A percentile compares a stretch with the other conserved stretches of the same genome.
Evolutionary conservation across 164 flowering plant species (phyloP).

Genomic region (Sextonia rubra): DNA sequence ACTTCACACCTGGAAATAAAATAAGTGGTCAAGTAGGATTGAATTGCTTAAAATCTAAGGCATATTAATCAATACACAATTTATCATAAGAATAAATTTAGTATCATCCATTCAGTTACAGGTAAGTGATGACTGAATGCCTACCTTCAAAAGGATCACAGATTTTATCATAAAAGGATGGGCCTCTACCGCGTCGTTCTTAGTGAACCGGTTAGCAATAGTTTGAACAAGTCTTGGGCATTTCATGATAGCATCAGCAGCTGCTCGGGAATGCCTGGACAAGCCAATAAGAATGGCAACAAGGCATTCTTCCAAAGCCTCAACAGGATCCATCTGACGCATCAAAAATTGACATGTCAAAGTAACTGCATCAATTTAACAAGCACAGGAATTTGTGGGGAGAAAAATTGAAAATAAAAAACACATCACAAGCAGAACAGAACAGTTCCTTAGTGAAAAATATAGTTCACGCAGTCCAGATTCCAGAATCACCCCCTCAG

Average conservation of each 20-base stretch:
- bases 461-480: neutral
- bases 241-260: constrained; percentile 64
- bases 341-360: constrained; percentile 13
- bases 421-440: neutral
- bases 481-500: neutral
- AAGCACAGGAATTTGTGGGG: constrained; percentile 1
- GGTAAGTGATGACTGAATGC: neutral
- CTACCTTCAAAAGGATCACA: constrained; percentile 64
- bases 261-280: constrained; percentile 84
- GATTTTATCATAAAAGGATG: constrained; percentile 59
- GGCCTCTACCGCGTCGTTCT: constrained; percentile 32
- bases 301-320: constrained; percentile 63
- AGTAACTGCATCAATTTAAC: neutral
- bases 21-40: too few relatives aligned
- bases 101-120: neutral
- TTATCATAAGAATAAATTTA: neutral
- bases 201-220: constrained; percentile 45
- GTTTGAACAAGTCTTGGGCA: constrained; percentile 69
- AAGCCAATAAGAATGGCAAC: constrained; percentile 63
- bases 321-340: constrained; percentile 56
- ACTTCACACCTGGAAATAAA: too few relatives aligned
- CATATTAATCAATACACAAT: neutral
- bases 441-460: neutral
- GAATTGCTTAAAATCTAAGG: too few relatives aligned
- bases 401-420: neutral